Base-by-base conservation (phyloP, 2,329 filamentous ascomycete species). In the Exutisphaerella laricina region DNA sequence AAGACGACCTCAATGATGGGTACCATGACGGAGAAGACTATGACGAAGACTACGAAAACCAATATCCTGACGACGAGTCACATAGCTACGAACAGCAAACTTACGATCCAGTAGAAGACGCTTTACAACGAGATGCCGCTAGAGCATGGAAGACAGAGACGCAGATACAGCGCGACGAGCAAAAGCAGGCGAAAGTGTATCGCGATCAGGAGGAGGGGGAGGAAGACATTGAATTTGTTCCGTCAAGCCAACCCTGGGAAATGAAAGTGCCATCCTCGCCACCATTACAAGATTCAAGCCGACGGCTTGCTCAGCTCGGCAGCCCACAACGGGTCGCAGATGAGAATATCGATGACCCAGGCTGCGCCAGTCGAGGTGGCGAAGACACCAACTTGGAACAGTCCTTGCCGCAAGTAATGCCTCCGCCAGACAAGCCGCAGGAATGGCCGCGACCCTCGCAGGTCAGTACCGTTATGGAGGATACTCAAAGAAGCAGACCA, bases 21-120 rank as follows among this genome's bases (percentile, higher is more conserved):
- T 3, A 40, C 38, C 12, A 32, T 2, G 20, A 21, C 17, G 13
- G 17, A 9, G 36, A 32, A 22, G 29, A 40, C 12, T 17, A 37
- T 16, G 35, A 47, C 20, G 30, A 41, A n/a, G 23, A 43, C 21
- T 8, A 49, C 17, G 31, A 32, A 18, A n/a, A n/a, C n/a, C n/a
- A n/a, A n/a, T 36, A 40, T 28, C 18, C 14, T 18, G 14, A 40
- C 23, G 26, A 40, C 7, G 23, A 26, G 12, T n/a, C n/a, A n/a
- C n/a, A n/a, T n/a, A 26, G 6, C 6, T 26, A 26, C 12, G 6
- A 26, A 12, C 50, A 51, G 29, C 39, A 49, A 34, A 54, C 51
- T 9, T 54, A 48, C 23, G 45, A 54, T 34, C 51, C 51, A n/a
- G 49, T 51, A 23, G 34, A 20, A 13, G 47, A 43, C 10, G 51